phyloP scores from a whole-genome alignment of 495 filamentous ascomycete species.

The Astrocystis sublimbata region DNA sequence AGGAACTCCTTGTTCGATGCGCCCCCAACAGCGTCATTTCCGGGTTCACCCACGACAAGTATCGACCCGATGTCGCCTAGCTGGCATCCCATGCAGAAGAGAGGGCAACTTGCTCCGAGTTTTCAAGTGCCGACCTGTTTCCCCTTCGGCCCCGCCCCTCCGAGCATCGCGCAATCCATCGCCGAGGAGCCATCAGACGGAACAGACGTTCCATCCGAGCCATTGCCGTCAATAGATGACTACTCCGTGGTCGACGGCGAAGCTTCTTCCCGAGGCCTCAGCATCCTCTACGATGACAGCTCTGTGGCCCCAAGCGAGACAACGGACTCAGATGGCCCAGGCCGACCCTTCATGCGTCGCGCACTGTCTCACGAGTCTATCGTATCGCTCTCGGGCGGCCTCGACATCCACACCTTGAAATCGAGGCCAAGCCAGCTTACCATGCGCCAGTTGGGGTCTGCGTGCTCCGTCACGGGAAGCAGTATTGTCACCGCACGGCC shows the following conservation, averaged over 20 bases:
- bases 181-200: conserved; percentile 30
- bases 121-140: conserved; percentile 35
- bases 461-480: conserved; percentile 43
- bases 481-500: conserved; percentile 44
- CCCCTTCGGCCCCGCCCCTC: conserved; percentile 16
- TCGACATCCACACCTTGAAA: conserved; percentile 58
- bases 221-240: conserved; percentile 18
- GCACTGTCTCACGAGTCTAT: conserved; percentile 56
- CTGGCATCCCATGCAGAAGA: conserved; percentile 52
- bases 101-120: conserved; percentile 53
- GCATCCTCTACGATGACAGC: conserved; percentile 5
- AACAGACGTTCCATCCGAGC: conserved; percentile 19
- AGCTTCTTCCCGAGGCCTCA: conserved; percentile 12
- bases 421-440: conserved; percentile 53
- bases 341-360: conserved; percentile 35
- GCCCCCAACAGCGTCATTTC: conserved; percentile 55
- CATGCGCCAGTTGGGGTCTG: conserved; percentile 46
- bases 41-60: conserved; percentile 74
- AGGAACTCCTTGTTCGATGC: conserved; percentile 79
- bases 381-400: conserved; percentile 53
- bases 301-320: conserved; percentile 16
- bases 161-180: conserved; percentile 26
- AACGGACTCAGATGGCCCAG: conserved; percentile 16
- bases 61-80: conserved; percentile 59
- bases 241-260: conserved; percentile 25